Evolutionary conservation across 139 green algal genomes (phyloP).

Genomic region (Chlorella sp.): DNA sequence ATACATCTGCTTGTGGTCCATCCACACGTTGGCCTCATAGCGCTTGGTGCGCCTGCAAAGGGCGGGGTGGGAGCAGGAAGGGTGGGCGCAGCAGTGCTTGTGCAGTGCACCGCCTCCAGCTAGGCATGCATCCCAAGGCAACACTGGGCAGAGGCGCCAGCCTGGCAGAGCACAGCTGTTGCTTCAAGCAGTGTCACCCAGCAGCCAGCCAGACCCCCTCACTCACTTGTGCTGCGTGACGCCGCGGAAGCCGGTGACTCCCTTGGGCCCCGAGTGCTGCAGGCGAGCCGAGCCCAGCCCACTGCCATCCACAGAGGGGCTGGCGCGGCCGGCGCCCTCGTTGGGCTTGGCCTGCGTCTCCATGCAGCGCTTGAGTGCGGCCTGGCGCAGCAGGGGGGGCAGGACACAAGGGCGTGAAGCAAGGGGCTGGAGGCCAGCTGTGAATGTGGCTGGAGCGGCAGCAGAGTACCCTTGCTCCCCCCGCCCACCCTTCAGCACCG

Average conservation of each 20-base stretch:
- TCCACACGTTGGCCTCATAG: constrained; percentile 34
- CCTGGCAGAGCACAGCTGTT: too few relatives aligned
- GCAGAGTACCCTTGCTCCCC: too few relatives aligned
- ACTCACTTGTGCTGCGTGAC: constrained; percentile 35
- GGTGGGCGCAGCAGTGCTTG: too few relatives aligned
- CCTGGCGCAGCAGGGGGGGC: background rate
- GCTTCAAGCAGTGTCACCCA: background rate
- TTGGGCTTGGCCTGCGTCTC: background rate
- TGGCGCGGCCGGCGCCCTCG: background rate
- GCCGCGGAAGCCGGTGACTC: constrained; percentile 29
- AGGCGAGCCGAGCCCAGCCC: background rate
- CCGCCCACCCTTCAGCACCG: too few relatives aligned
- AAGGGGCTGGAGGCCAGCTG: too few relatives aligned
- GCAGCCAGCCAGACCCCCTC: background rate
- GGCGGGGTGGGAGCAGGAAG: background rate
- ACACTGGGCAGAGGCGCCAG: too few relatives aligned
- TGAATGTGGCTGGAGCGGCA: too few relatives aligned
- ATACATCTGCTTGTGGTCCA: constrained; percentile 42
- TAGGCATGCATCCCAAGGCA: too few relatives aligned
- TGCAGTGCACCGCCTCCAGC: too few relatives aligned
- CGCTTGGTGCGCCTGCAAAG: constrained; percentile 24
- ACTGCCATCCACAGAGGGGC: background rate
- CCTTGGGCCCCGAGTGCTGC: constrained; percentile 32
- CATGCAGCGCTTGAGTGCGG: constrained; percentile 12
- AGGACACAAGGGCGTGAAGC: too few relatives aligned